Evolutionary conservation across 345 rosid genomes (phyloP), one percentile per base, ranked within the genome.

Genomic region (Arabidopsis arenosa): DNA sequence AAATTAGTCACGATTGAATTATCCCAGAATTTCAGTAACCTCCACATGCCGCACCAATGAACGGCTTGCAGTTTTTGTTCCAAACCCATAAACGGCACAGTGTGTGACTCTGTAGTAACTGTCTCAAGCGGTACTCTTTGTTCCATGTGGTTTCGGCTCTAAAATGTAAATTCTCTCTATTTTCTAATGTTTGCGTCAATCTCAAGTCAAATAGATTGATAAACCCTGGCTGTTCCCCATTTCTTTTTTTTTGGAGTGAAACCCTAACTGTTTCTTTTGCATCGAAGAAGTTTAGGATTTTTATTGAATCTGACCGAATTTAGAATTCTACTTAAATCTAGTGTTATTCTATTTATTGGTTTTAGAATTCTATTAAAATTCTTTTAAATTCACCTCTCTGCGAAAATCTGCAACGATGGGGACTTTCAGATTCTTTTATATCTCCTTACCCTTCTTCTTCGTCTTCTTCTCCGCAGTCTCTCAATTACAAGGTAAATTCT

Each of bases 391-490:
- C n/a, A n/a, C 4, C 4, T 65, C 54, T 64, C 40, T 9, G 32
- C 32, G 15, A 51, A 39, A 40, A 5, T 51, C 54, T 18, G 18
- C 8, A 66, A 63, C 39, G 12, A 72, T 68, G 79, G 57, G 35
- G 26, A 9, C 5, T n/a, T 2, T n/a, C 6, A 68, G 32, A 61
- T 68, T 61, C 7, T 7, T 41, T 7, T 18, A 41, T 11, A 4
- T 61, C 15, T 57, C n/a, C 33, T 9, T 64, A 55, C 11, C 15
- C 21, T 71, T 71, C 60, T 8, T 58, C 47, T 59, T 59, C 63
- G 15, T 58, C 47, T 2, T 58, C 43, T 58, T 61, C 70, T 68
- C 69, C 7, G 73, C 64, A 68, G 18, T 41, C 68, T 68, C 74
- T 60, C 79, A 68, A 5, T 10, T 5, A 3, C 5, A 28, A 54